Evolutionary conservation across 2,329 filamentous ascomycete genomes (phyloP).

Genomic region (Verticillium tricorpus): DNA sequence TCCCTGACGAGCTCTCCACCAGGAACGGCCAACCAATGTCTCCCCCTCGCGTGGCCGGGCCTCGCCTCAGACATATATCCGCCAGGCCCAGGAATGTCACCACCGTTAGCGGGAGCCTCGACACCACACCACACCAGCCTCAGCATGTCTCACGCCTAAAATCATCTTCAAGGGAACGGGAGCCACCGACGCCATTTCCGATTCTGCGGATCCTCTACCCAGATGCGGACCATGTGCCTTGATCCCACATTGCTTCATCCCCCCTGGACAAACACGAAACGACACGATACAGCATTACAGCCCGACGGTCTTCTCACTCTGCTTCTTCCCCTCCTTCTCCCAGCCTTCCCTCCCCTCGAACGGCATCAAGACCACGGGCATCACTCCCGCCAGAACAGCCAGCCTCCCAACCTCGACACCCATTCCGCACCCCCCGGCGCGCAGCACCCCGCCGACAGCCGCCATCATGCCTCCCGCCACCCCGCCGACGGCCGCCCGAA

Average conservation of each 20-base stretch:
- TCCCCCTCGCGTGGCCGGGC: not conserved
- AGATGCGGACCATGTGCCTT: not conserved
- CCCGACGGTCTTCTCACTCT: not conserved
- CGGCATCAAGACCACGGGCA: slow-evolving; percentile 7
- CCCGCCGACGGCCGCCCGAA: slow-evolving; percentile 8
- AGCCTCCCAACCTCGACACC: not conserved
- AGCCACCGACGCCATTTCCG: not conserved
- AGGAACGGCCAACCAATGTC: not conserved
- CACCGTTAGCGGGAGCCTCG: not conserved
- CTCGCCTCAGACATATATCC: not conserved
- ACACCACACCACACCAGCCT: not conserved
- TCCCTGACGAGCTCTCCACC: not conserved
- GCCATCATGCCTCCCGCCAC: slow-evolving; percentile 4
- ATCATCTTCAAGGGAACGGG: not conserved
- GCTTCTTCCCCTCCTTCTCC: not conserved
- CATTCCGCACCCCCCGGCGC: not conserved
- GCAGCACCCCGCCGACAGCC: not conserved
- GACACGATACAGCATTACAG: not conserved
- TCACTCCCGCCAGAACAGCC: not conserved
- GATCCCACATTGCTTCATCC: not conserved
- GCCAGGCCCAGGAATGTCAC: not conserved
- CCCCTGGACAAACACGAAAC: not conserved
- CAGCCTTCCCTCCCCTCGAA: not conserved
- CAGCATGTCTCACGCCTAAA: not conserved
- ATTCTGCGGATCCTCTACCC: not conserved